Conservation (phyloP, 331 rosid species). For the Quercus tomentella region DNA sequence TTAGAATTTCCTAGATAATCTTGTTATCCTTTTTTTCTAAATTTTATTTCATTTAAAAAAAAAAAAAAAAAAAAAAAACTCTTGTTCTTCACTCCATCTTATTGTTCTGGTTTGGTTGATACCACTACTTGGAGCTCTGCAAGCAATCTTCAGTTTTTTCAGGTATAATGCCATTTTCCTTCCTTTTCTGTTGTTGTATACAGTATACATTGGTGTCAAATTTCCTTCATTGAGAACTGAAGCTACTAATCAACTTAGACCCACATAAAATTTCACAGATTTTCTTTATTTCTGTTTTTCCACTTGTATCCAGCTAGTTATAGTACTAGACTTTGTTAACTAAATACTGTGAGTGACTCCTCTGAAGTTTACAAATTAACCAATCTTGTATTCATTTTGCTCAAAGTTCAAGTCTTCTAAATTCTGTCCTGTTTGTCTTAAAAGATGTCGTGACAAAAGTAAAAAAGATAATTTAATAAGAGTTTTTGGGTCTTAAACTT, state of each 20-base stretch:
- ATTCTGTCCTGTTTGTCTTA: not conserved
- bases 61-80: too few relatives aligned
- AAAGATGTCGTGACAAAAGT: not conserved
- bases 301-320: not conserved
- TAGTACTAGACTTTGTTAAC: not conserved
- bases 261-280: not conserved
- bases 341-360: not conserved
- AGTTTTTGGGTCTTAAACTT: not conserved
- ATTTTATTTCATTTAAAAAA: not conserved
- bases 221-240: not conserved
- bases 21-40: not conserved
- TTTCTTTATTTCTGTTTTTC: too few relatives aligned
- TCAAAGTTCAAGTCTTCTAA: not conserved
- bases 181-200: not conserved
- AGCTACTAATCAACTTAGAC: not conserved
- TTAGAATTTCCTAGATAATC: not conserved
- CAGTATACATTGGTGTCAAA: not conserved
- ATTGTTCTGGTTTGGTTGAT: not conserved
- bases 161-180: slow-evolving; percentile 4
- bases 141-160: not conserved
- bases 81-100: not conserved
- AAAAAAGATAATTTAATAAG: not conserved
- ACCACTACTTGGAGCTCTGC: not conserved
- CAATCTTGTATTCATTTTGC: not conserved
- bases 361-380: too few relatives aligned